phyloP scores from a whole-genome alignment of 2,329 filamentous ascomycete species.

The Endocalyx cinctus region DNA sequence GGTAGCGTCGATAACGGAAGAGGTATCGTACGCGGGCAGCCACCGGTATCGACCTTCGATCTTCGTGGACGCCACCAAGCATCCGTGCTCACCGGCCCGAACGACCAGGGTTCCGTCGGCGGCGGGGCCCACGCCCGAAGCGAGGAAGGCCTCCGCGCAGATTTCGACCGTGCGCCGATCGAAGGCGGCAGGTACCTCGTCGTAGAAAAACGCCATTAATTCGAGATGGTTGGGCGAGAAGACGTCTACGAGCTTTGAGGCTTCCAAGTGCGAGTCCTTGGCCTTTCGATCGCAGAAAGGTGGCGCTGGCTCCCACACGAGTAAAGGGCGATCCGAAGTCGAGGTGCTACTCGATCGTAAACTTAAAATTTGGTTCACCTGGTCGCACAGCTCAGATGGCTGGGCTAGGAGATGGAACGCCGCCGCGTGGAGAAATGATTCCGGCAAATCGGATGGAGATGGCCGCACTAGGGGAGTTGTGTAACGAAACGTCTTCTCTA shows the following conservation, averaged over 20 bases:
- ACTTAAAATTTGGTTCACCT: too few species aligned
- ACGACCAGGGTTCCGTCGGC: slow-evolving; percentile 16
- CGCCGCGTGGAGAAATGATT: slow-evolving; percentile 9
- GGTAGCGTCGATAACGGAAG: slow-evolving; percentile 28
- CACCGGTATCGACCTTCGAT: slow-evolving; percentile 11
- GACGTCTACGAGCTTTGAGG: slow-evolving; percentile 24
- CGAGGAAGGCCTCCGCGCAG: slow-evolving; percentile 16
- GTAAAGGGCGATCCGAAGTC: slow-evolving; percentile 3
- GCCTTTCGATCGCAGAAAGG: slow-evolving; percentile 13
- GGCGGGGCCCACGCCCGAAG: too few species aligned
- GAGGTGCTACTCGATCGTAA: slow-evolving; percentile 4
- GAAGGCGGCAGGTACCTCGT: slow-evolving; percentile 11
- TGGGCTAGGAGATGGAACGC: too few species aligned
- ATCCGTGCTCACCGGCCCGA: slow-evolving; percentile 27
- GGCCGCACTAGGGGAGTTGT: slow-evolving; percentile 13
- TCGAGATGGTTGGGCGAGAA: slow-evolving; percentile 36
- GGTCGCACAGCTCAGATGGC: too few species aligned
- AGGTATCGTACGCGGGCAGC: slow-evolving; percentile 23
- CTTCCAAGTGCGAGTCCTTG: slow-evolving; percentile 21
- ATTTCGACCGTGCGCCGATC: slow-evolving; percentile 13
- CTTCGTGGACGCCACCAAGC: slow-evolving; percentile 13
- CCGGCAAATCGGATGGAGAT: slow-evolving; percentile 6
- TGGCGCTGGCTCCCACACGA: slow-evolving; percentile 13
- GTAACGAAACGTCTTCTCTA: slow-evolving; percentile 19
- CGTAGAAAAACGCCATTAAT: slow-evolving; percentile 18